Evolutionary conservation across 78 protist species (phyloP).

Genomic region (Dictyostelium firmibasis): DNA sequence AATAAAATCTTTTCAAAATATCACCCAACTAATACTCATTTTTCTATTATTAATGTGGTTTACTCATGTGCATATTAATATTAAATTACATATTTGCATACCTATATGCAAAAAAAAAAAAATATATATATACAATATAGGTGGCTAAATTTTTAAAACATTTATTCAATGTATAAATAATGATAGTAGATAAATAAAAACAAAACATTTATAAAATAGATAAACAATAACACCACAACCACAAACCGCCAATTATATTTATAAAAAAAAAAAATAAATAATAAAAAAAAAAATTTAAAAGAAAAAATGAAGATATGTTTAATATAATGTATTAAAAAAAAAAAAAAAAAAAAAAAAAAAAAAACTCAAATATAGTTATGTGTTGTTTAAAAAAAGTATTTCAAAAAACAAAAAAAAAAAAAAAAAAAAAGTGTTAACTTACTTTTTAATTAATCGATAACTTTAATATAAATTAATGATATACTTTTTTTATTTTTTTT

Average conservation of each 20-base stretch:
- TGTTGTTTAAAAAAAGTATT: too few species aligned
- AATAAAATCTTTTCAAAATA: background rate
- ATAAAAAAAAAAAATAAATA: background rate
- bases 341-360: too few species aligned
- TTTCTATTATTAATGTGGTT: too few species aligned
- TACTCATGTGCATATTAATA: too few species aligned
- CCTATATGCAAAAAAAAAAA: background rate
- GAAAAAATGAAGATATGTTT: background rate
- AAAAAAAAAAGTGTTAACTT: too few species aligned
- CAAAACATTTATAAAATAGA: background rate
- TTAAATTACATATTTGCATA: background rate
- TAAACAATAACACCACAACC: background rate
- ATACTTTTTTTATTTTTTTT: too few species aligned
- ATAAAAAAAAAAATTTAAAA: background rate
- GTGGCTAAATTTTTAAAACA: background rate
- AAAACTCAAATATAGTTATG: too few species aligned
- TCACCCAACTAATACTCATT: background rate
- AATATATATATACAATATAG: background rate
- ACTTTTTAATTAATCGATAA: too few species aligned
- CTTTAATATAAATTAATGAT: too few species aligned
- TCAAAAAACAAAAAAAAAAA: too few species aligned
- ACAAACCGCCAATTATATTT: background rate
- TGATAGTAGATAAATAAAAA: background rate
- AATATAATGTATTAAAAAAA: background rate
- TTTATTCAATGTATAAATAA: background rate